A percentile compares a stretch with the other conserved stretches of the same genome.
Conservation (phyloP, 805 yeast genomes). For the Cyberlindnera lachancei region DNA sequence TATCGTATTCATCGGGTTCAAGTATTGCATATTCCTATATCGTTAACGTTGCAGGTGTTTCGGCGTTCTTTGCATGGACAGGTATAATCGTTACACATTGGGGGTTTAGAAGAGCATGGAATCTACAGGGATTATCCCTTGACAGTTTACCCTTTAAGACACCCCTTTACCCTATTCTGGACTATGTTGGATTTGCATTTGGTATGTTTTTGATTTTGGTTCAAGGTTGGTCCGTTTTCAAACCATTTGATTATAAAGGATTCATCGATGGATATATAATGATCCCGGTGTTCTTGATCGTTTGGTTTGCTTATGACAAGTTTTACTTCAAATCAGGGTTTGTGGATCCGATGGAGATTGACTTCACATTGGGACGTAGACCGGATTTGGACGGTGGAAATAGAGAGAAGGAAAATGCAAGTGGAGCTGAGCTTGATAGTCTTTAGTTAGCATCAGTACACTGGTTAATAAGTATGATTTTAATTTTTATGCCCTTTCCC, state of each 20-base stretch:
- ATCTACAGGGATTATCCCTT: conserved; percentile 52
- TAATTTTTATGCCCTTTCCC: too few relatives aligned
- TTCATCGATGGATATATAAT: conserved; percentile 58
- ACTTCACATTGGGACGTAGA: conserved; percentile 43
- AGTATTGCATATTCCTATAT: conserved; percentile 61
- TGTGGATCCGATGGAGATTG: conserved; percentile 36
- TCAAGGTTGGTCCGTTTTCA: conserved; percentile 44
- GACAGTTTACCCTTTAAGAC: conserved; percentile 67
- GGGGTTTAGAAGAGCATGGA: conserved; percentile 59
- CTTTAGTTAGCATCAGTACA: too few relatives aligned
- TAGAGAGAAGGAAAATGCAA: too few relatives aligned
- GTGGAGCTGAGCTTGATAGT: too few relatives aligned
- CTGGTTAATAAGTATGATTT: too few relatives aligned
- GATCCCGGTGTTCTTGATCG: conserved; percentile 46
- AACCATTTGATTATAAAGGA: conserved; percentile 39
- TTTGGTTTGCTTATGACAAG: conserved; percentile 34
- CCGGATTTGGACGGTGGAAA: conserved; percentile 28
- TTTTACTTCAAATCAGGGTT: conserved; percentile 32
- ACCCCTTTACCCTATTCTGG: conserved; percentile 36
- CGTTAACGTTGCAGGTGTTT: conserved; percentile 63
- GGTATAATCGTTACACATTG: conserved; percentile 54
- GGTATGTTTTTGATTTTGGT: conserved; percentile 35
- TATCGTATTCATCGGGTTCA: conserved; percentile 46
- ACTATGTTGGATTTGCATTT: conserved; percentile 30
- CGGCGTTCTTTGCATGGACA: conserved; percentile 69